Evolutionary conservation across 768 basidiomycete genomes (phyloP).

Genomic region (Rhizopogon roseolus): DNA sequence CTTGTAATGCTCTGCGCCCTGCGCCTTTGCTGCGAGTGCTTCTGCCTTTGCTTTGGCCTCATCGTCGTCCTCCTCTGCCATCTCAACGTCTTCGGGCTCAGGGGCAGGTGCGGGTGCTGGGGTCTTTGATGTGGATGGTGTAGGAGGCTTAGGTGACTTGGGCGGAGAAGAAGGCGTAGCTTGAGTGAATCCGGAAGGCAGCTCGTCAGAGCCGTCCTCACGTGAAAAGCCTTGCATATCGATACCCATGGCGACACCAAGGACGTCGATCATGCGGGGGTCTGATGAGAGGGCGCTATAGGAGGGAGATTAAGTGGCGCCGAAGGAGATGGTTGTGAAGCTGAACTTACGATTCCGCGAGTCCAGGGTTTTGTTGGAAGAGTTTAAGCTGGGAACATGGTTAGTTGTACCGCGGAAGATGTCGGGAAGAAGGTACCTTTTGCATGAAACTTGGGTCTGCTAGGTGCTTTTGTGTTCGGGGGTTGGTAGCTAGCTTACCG

Average conservation of each 20-base stretch:
- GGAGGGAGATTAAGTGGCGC: neutral
- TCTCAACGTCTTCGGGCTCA: slow-evolving; percentile 53
- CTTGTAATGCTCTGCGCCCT: slow-evolving; percentile 82
- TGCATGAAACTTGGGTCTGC: slow-evolving; percentile 80
- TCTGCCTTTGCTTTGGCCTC: slow-evolving; percentile 72
- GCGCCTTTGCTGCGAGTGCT: slow-evolving; percentile 75
- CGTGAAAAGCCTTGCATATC: slow-evolving; percentile 85
- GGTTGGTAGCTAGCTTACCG: slow-evolving; percentile 81
- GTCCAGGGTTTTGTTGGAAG: slow-evolving; percentile 63
- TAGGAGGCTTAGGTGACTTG: slow-evolving; percentile 23
- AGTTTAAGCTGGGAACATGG: slow-evolving; percentile 43
- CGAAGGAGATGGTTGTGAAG: neutral
- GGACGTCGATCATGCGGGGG: slow-evolving; percentile 89
- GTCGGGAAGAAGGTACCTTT: slow-evolving; percentile 36
- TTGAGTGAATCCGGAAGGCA: slow-evolving; percentile 54
- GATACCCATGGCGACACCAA: slow-evolving; percentile 90
- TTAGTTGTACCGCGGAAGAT: neutral
- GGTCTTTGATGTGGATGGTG: slow-evolving; percentile 40
- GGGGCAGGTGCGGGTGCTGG: slow-evolving; percentile 24
- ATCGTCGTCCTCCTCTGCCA: slow-evolving; percentile 60
- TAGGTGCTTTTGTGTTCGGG: slow-evolving; percentile 79
- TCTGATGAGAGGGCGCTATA: slow-evolving; percentile 57
- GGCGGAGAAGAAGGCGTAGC: slow-evolving; percentile 19
- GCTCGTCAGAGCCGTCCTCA: slow-evolving; percentile 78
- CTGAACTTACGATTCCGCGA: slow-evolving; percentile 50